Base-by-base conservation (phyloP, 352 stramenopile species). In the Globisporangium okanoganense region DNA sequence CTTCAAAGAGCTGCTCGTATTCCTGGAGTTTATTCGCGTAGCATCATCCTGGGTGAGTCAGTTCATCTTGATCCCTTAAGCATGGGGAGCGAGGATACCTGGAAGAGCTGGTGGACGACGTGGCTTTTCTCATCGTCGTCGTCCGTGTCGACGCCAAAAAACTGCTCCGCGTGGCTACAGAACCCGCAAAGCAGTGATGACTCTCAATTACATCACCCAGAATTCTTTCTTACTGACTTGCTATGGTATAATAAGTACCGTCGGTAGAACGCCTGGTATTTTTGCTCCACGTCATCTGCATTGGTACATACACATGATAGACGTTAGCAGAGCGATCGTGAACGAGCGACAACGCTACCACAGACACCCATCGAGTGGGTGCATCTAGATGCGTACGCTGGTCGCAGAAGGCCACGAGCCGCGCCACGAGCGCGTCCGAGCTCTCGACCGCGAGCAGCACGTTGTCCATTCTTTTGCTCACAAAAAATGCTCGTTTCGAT, bases 1-100 rank as follows among this genome's bases (percentile, higher is more conserved):
- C 38, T 61, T 84, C 78, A 56, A 87, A 84, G 18, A 87, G 60
- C 51, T 66, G 29, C 29, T 89, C 77, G 52, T 86, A 89, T 29
- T 70, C 61, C 76, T 87, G n/a, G n/a, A n/a, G n/a, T n/a, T n/a
- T n/a, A n/a, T n/a, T n/a, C n/a, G n/a, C n/a, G n/a, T n/a, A n/a
- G n/a, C n/a, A n/a, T n/a, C n/a, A n/a, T n/a, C n/a, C n/a, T n/a
- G n/a, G n/a, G n/a, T n/a, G n/a, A n/a, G n/a, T n/a, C n/a, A n/a
- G n/a, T n/a, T n/a, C n/a, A n/a, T n/a, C n/a, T n/a, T n/a, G n/a
- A n/a, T n/a, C n/a, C n/a, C n/a, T n/a, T n/a, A n/a, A n/a, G n/a
- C n/a, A n/a, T n/a, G n/a, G n/a, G n/a, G n/a, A n/a, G n/a, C n/a
- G n/a, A n/a, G n/a, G n/a, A 10, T 27, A 82, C 76, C 41, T 60